Percentiles rank a stretch among this genome's conserved stretches.
phyloP scores from a whole-genome alignment of 352 stramenopile species.

The Salisapilia sapeloensis region DNA sequence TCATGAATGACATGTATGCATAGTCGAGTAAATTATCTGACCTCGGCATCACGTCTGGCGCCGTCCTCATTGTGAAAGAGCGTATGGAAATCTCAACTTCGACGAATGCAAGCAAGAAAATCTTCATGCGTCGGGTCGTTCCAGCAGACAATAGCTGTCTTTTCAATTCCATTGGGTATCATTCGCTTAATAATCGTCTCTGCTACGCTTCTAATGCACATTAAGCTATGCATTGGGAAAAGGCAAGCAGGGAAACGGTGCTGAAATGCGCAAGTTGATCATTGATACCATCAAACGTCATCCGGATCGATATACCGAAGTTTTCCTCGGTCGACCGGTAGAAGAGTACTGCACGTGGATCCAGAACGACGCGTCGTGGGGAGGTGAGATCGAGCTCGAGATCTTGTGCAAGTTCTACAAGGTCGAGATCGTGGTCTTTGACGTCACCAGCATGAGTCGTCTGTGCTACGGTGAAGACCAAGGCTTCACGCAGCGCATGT shows the following conservation, averaged over 20 bases:
- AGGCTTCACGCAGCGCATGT: constrained; percentile 67
- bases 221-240: constrained; percentile 47
- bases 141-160: constrained; percentile 77
- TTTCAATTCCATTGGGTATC: constrained; percentile 71
- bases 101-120: constrained; percentile 4
- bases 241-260: constrained; percentile 31
- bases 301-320: constrained; percentile 45
- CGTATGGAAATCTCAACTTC: constrained; percentile 8
- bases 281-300: constrained; percentile 49
- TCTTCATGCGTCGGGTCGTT: constrained; percentile 59
- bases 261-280: constrained; percentile 49
- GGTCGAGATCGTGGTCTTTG: constrained; percentile 74
- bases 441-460: constrained; percentile 72
- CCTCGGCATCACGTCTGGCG: constrained; percentile 44
- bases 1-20: neutral
- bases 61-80: constrained; percentile 58
- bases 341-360: constrained; percentile 79
- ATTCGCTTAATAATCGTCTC: neutral
- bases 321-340: constrained; percentile 58
- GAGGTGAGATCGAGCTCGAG: constrained; percentile 74
- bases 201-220: neutral
- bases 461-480: constrained; percentile 72
- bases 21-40: constrained; percentile 24
- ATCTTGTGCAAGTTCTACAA: constrained; percentile 65
- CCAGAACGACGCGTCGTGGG: constrained; percentile 64